These are phyloP conservation scores for Populus hybrid DNA, from an alignment of 441 rosid genomes.

Conservation along the genomic window DNA sequence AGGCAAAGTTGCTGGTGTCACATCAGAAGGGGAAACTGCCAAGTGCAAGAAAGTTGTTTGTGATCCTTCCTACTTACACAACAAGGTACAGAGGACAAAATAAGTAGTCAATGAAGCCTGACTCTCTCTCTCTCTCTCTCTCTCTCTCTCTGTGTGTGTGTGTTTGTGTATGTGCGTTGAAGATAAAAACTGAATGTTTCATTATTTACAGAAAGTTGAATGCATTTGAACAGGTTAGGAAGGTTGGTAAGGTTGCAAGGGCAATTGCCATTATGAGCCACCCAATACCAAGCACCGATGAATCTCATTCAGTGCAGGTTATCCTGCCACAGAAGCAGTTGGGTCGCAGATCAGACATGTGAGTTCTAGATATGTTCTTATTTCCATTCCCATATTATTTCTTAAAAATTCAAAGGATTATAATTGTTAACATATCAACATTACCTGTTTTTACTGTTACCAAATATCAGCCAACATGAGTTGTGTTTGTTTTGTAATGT, in stretches of 20 bases:
- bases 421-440: neutral
- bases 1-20: conserved; percentile 73
- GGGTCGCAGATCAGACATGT: conserved; percentile 93
- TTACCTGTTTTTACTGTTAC: neutral
- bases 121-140: neutral
- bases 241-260: conserved; percentile 84
- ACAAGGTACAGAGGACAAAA: conserved; percentile 44
- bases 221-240: conserved; percentile 58
- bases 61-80: conserved; percentile 78
- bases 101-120: neutral
- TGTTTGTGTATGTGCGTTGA: neutral
- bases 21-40: conserved; percentile 96
- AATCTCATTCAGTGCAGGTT: conserved; percentile 85
- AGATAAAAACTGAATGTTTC: conserved; percentile 2
- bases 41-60: conserved; percentile 88
- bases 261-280: conserved; percentile 94
- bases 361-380: conserved; percentile 23
- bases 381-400: neutral
- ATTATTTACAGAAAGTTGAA: conserved; percentile 17
- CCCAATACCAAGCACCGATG: conserved; percentile 75
- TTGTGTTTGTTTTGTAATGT: neutral
- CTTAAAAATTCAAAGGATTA: neutral
- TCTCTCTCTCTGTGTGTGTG: neutral
- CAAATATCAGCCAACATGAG: neutral
- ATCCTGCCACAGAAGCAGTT: conserved; percentile 88